Conservation (phyloP, 106 monocot genomes). For the Dendrobium officinale region DNA sequence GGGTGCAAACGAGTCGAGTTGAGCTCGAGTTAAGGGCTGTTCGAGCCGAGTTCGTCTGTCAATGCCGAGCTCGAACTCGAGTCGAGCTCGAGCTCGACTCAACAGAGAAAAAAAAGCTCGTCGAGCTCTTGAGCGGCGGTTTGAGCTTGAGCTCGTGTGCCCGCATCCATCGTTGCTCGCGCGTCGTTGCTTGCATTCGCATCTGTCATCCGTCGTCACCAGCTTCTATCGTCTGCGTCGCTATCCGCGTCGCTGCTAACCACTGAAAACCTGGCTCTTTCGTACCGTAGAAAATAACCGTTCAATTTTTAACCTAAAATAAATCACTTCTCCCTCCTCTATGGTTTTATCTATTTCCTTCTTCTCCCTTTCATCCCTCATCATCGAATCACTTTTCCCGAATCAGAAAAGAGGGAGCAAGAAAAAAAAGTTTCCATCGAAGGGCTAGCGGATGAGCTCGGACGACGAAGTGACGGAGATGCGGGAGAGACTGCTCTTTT, state of each 20-base stretch:
- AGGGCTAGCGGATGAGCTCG: neutral
- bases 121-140: no score
- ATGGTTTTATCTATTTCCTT: neutral
- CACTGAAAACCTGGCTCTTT: neutral
- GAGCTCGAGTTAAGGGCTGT: no score
- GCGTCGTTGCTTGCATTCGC: no score
- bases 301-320: neutral
- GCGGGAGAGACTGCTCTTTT: neutral
- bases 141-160: no score
- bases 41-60: no score
- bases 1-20: no score
- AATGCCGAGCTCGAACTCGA: no score
- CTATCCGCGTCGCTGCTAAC: neutral
- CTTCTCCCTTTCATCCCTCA: neutral
- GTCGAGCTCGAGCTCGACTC: no score
- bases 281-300: neutral
- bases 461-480: neutral
- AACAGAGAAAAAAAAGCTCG: no score
- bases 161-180: no score
- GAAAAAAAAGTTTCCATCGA: neutral
- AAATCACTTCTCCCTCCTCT: neutral
- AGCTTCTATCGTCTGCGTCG: no score
- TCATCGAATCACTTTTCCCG: neutral
- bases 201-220: no score
- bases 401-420: neutral